Percentiles rank a stretch among this genome's conserved stretches.
phyloP scores from a whole-genome alignment of 805 yeast genomes.

The Ogataea sp. region DNA sequence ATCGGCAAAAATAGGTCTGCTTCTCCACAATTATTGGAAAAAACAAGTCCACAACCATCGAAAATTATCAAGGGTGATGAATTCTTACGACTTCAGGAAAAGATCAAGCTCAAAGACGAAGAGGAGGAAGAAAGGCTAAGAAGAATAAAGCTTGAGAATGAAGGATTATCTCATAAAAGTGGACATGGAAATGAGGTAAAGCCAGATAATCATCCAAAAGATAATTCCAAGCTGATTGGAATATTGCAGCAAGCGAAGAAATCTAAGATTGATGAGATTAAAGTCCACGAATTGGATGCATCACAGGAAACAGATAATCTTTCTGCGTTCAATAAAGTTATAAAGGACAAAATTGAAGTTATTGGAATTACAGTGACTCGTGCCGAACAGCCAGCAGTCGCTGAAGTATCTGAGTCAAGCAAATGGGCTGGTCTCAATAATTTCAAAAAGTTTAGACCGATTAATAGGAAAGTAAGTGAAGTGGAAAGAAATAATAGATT shows the following conservation, averaged over 20 bases:
- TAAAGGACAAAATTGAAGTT: background rate
- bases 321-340: background rate
- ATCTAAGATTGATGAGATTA: background rate
- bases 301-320: background rate
- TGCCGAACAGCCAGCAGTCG: too few relatives aligned
- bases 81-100: background rate
- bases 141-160: background rate
- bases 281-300: background rate
- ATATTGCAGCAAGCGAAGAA: constrained; percentile 1
- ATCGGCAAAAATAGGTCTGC: too few relatives aligned
- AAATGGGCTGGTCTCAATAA: background rate
- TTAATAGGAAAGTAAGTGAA: too few relatives aligned
- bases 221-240: background rate
- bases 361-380: background rate
- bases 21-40: too few relatives aligned
- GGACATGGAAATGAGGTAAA: background rate
- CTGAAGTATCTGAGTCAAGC: background rate
- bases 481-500: too few relatives aligned
- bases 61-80: background rate
- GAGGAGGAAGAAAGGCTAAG: background rate
- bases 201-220: background rate
- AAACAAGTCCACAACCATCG: background rate
- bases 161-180: background rate
- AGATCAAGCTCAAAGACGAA: too few relatives aligned
- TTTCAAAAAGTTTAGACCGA: constrained; percentile 1